Percentiles rank a stretch among this genome's conserved stretches.
Conservation (phyloP, 148 eudicot genomes). For the Silene latifolia region DNA sequence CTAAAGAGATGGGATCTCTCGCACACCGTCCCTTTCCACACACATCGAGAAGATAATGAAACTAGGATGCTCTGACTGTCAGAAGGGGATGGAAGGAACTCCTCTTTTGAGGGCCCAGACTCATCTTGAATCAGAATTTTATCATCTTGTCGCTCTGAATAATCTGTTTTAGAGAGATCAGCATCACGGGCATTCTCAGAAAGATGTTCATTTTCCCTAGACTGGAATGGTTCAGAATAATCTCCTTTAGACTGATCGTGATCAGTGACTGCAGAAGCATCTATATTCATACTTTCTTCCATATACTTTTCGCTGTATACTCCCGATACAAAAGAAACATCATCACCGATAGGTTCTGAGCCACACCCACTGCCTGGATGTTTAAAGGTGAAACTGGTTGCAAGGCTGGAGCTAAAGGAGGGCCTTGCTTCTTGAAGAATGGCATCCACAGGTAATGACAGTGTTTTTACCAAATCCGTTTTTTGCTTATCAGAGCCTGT, state of each 20-base stretch:
- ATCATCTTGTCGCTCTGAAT: constrained; percentile 39
- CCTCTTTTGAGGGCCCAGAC: constrained; percentile 50
- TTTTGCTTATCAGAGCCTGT: constrained; percentile 26
- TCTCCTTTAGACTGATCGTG: constrained; percentile 15
- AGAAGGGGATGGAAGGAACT: constrained; percentile 77
- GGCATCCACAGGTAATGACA: constrained; percentile 27
- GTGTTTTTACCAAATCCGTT: constrained; percentile 27
- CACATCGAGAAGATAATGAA: constrained; percentile 80
- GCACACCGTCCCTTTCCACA: constrained; percentile 95
- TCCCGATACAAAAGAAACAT: constrained; percentile 25
- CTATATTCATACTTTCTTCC: constrained; percentile 26
- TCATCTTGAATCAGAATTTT: constrained; percentile 33
- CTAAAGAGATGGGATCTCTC: constrained; percentile 90
- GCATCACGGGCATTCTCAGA: constrained; percentile 25
- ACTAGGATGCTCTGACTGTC: constrained; percentile 89
- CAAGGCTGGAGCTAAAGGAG: constrained; percentile 7
- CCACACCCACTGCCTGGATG: constrained; percentile 20
- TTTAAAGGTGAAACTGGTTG: constrained; percentile 18
- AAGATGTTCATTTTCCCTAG: constrained; percentile 12
- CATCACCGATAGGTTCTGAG: constrained; percentile 24
- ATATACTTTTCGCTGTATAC: constrained; percentile 23
- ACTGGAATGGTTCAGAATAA: constrained; percentile 21
- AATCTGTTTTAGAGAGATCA: constrained; percentile 22
- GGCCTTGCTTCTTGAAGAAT: constrained; percentile 14
- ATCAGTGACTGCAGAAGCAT: constrained; percentile 25